Percentiles rank a stretch among this genome's conserved stretches.
Conservation (phyloP, 2,329 filamentous ascomycete species). For the Fusarium aywerte region DNA sequence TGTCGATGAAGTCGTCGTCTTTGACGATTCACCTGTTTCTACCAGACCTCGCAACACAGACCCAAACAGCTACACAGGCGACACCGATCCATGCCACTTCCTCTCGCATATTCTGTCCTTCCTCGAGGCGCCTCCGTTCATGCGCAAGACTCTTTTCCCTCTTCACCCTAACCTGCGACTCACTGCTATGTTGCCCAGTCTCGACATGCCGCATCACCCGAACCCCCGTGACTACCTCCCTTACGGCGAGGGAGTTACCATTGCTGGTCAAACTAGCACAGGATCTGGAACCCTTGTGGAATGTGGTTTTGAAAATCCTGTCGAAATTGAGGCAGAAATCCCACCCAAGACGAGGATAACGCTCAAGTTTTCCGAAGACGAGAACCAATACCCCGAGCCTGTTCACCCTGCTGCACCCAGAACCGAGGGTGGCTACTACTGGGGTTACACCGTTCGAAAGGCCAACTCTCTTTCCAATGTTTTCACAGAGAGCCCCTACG, state of each 20-base stretch:
- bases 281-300: constrained; percentile 66
- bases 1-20: constrained; percentile 85
- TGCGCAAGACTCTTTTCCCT: constrained; percentile 79
- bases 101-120: constrained; percentile 82
- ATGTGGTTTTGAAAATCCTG: constrained; percentile 65
- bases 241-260: constrained; percentile 81
- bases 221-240: constrained; percentile 79
- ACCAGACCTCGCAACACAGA: constrained; percentile 61
- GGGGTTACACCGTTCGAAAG: constrained; percentile 80
- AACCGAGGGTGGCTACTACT: constrained; percentile 83
- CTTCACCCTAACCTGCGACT: constrained; percentile 80
- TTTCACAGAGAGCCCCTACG: constrained; percentile 80
- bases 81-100: constrained; percentile 81
- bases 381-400: constrained; percentile 61
- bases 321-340: constrained; percentile 68
- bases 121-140: constrained; percentile 85
- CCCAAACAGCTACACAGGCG: constrained; percentile 70
- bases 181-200: constrained; percentile 77
- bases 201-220: constrained; percentile 89
- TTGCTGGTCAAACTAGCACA: constrained; percentile 57
- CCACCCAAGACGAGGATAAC: constrained; percentile 80
- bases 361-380: constrained; percentile 68
- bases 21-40: constrained; percentile 71
- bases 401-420: constrained; percentile 76
- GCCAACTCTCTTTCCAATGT: constrained; percentile 74